phyloP scores from a whole-genome alignment of 305 asterid genomes.

The Striga hermonthica region DNA sequence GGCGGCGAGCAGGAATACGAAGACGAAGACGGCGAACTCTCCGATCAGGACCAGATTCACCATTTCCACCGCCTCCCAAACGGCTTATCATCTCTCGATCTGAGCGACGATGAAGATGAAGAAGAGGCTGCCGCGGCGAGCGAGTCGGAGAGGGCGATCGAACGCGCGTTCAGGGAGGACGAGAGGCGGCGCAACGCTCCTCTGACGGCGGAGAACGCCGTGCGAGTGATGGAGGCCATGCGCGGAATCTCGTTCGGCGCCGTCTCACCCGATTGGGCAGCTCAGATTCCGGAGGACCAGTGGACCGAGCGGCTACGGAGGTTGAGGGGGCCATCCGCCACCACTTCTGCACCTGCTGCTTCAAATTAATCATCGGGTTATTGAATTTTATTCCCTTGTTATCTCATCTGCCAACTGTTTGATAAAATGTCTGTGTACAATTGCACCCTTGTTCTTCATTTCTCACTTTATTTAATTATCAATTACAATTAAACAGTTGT shows the following conservation, averaged over 20 bases:
- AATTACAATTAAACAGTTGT: too few relatives aligned
- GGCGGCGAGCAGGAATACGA: slow-evolving; percentile 39
- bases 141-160: slow-evolving; percentile 47
- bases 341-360: too few relatives aligned
- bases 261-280: slow-evolving; percentile 70
- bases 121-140: slow-evolving; percentile 34
- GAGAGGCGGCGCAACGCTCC: slow-evolving; percentile 78
- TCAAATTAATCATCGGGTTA: slow-evolving; percentile 29
- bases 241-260: slow-evolving; percentile 69
- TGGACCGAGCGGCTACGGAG: slow-evolving; percentile 61
- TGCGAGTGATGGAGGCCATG: slow-evolving; percentile 85
- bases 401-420: slow-evolving; percentile 17
- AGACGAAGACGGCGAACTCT: slow-evolving; percentile 30
- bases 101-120: slow-evolving; percentile 46
- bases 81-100: slow-evolving; percentile 65
- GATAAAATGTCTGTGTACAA: slow-evolving; percentile 11
- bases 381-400: background rate
- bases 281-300: slow-evolving; percentile 61
- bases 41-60: slow-evolving; percentile 37
- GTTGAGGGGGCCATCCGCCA: slow-evolving; percentile 33
- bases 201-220: slow-evolving; percentile 61
- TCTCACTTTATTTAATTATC: too few relatives aligned
- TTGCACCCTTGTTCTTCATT: too few relatives aligned
- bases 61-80: slow-evolving; percentile 43
- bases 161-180: slow-evolving; percentile 72